Base-by-base conservation (phyloP, 306 rosid genomes). In the Rosa lucieae region DNA sequence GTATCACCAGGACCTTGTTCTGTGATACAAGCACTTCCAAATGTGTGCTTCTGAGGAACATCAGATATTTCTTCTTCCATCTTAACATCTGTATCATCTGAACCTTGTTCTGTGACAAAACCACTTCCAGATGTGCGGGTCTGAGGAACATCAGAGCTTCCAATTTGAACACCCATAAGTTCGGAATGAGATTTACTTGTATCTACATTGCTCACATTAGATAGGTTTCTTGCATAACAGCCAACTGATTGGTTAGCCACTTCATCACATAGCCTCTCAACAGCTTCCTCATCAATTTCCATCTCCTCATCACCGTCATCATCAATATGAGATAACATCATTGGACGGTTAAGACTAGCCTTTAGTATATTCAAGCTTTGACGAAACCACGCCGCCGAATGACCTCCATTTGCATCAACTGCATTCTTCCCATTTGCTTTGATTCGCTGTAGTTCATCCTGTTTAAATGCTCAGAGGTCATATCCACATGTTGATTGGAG, bases 221-320 rank as follows among this genome's bases (percentile, higher is more conserved):
- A 17, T n/a, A 26, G 37, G 40, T 79, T 75, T 73, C 56, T 62
- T 80, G 53, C 81, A 37, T 75, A 82, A 51, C 62, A 51, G 74
- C 65, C 66, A 65, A 84, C 75, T 74, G 83, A 66, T 80, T 88
- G 82, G 80, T 84, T 82, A 70, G 79, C 83, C 75, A 84, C 86
- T 86, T 81, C 85, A 74, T 56, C 80, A 77, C 89, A 89, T 44
- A 89, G 83, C 65, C 87, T 89, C 78, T 90, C 91, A 82, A 90
- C 89, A 76, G 86, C 94, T 78, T 90, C 96, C 85, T 87, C 99
- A 12, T 90, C 98, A 84, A 96, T 93, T 82, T 96, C 99, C 99
- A 96, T 96, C 87, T 96, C 99, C 80, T 87, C 94, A 84, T 96
- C 98, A 77, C 97, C 89, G 72, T 96, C 99, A 67, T 93, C 94